Base-by-base conservation (phyloP, 148 eudicot species). In the Rhododendron vialii region DNA sequence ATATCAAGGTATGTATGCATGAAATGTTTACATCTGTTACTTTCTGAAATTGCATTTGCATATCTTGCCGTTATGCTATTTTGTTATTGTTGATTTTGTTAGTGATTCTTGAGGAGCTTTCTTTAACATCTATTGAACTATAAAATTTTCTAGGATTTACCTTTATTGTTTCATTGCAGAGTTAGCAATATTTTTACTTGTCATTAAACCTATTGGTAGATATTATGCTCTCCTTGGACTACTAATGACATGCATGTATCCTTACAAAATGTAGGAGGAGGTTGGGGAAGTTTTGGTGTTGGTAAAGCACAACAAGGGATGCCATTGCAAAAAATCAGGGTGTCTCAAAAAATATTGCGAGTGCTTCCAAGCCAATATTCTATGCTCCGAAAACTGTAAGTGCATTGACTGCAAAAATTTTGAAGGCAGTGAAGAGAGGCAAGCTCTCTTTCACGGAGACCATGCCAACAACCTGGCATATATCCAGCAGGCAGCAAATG, bases 281-380 rank as follows among this genome's bases (percentile, higher is more conserved):
- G 88, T 89, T 83, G 93, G 96, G 81, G 98, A 96, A 73, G 92
- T 83, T 86, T 65, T 90, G 83, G 89, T 93, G 69, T 83, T 92
- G 71, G 98, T 83, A 88, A 94, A 93, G 86, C 98, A 96, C 90
- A 94, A 95, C 89, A 96, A 96, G 89, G 98, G 98, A 86, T 96
- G 98, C 83, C 98, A 96, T 88, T 96, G 98, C 96, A 96, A 93
- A 89, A 96, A 96, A 89, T 96, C 98, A 86, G 98, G 98, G 84
- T 96, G 98, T 87, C 91, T 96, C 77, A 96, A 96, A 84, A 96
- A 96, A 90, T 96, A 96, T 86, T 96, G 98, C 61, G 98, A 96
- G 88, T 96, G 98, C 90, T 96, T 96, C 85, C 98, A 96, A 88
- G 98, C 98, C 65, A 96, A 95, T 83, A 93, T 96, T 89, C 90